A percentile compares a stretch with the other conserved stretches of the same genome.
Evolutionary conservation across 2,329 filamentous ascomycete species (phyloP).

Genomic region (Beauveria brongniartii): DNA sequence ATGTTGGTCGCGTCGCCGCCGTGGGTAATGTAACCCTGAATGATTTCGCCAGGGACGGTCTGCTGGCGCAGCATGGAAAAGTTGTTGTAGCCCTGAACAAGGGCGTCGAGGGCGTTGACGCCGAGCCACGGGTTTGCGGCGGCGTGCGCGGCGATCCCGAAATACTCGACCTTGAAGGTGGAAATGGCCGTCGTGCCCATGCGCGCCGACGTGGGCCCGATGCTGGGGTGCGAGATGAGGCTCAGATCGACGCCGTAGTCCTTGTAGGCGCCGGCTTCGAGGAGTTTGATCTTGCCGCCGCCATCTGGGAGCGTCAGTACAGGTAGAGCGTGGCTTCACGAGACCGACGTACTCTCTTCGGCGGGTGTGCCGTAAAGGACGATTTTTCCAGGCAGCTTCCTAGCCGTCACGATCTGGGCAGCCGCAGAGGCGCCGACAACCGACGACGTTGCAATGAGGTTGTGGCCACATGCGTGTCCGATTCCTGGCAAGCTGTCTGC

Average conservation of each 20-base stretch:
- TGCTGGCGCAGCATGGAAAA: constrained; percentile 48
- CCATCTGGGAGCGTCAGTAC: constrained; percentile 17
- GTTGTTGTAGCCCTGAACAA: constrained; percentile 38
- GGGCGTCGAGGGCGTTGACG: constrained; percentile 49
- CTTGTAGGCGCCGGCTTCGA: constrained; percentile 36
- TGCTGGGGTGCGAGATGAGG: constrained; percentile 25
- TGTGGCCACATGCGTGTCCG: constrained; percentile 48
- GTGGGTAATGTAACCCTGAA: constrained; percentile 43
- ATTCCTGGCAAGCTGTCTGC: constrained; percentile 40
- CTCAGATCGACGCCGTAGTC: constrained; percentile 23
- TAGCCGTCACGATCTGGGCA: constrained; percentile 32
- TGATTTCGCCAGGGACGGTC: constrained; percentile 40
- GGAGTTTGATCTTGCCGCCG: constrained; percentile 40
- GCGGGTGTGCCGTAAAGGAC: constrained; percentile 44
- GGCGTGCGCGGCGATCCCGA: constrained; percentile 47
- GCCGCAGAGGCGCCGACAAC: constrained; percentile 39
- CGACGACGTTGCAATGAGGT: constrained; percentile 42
- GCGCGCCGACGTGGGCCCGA: constrained; percentile 34
- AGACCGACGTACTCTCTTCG: constrained; percentile 34
- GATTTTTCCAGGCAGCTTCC: constrained; percentile 34
- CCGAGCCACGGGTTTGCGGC: constrained; percentile 48
- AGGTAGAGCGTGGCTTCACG: neutral
- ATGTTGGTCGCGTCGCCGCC: constrained; percentile 46
- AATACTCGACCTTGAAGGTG: constrained; percentile 41
- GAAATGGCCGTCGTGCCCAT: constrained; percentile 44